These are phyloP conservation scores for Epithemia pelagica DNA, from an alignment of 108 stramenopile species.

Conservation along the genomic window DNA sequence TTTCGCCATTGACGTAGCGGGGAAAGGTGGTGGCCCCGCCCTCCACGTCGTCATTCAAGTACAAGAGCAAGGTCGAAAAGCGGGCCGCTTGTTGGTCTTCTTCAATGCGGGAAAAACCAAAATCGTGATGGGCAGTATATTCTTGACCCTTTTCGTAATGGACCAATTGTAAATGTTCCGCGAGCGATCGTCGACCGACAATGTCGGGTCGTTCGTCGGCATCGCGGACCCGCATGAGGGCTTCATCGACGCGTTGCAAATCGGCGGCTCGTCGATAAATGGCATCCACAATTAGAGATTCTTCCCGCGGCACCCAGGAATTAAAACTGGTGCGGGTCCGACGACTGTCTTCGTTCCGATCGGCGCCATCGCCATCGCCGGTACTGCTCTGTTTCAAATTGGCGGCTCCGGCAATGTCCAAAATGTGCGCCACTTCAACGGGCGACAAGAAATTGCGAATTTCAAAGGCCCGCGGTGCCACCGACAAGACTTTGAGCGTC, in stretches of 20 bases:
- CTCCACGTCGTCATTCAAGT: slow-evolving; percentile 66
- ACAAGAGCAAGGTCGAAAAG: slow-evolving; percentile 78
- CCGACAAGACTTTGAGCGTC: slow-evolving; percentile 38
- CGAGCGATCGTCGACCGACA: slow-evolving; percentile 31
- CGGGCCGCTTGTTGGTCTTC: slow-evolving; percentile 47
- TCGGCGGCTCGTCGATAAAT: slow-evolving; percentile 86
- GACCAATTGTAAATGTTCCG: slow-evolving; percentile 83
- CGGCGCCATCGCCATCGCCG: slow-evolving; percentile 31
- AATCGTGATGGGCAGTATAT: slow-evolving; percentile 77
- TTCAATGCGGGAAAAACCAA: slow-evolving; percentile 49
- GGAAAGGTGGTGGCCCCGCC: slow-evolving; percentile 81
- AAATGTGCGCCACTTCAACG: slow-evolving; percentile 81
- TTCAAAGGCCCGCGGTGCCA: slow-evolving; percentile 77
- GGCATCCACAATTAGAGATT: slow-evolving; percentile 62
- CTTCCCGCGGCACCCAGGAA: slow-evolving; percentile 75
- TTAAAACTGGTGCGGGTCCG: slow-evolving; percentile 75
- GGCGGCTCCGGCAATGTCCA: slow-evolving; percentile 51
- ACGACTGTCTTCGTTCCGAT: slow-evolving; percentile 12
- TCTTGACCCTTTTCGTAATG: slow-evolving; percentile 50
- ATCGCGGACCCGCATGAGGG: slow-evolving; percentile 44
- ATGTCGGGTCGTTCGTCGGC: slow-evolving; percentile 45
- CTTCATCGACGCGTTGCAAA: slow-evolving; percentile 76
- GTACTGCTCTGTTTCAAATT: slow-evolving; percentile 42
- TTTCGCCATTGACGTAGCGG: slow-evolving; percentile 73
- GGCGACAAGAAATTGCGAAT: slow-evolving; percentile 74